Conservation (phyloP, 2,329 filamentous ascomycete species). For the Didymella arachidicola region DNA sequence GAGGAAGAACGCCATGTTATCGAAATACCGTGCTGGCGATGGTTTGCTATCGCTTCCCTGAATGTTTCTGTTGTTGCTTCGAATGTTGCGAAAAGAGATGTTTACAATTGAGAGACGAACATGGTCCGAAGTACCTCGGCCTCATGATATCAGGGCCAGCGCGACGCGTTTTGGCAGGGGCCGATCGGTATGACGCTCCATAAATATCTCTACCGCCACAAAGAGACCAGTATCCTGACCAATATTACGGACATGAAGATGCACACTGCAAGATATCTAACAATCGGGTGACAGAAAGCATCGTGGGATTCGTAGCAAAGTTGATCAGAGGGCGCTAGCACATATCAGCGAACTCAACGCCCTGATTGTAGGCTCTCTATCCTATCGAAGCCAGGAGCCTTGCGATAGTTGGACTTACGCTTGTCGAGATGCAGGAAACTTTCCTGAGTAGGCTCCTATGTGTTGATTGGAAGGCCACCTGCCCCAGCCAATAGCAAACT, state of each 20-base stretch:
- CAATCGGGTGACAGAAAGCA: constrained; percentile 2
- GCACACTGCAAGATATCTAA: constrained; percentile 5
- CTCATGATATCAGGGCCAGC: constrained; percentile 24
- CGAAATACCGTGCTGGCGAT: neutral
- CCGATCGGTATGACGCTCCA: neutral
- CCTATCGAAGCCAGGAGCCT: neutral
- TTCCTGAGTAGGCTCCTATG: neutral
- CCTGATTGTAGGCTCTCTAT: neutral
- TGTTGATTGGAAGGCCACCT: neutral
- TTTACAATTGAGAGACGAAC: neutral
- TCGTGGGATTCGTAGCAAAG: constrained; percentile 5
- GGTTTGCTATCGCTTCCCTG: no score
- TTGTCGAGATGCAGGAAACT: neutral
- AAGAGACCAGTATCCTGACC: neutral
- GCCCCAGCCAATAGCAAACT: neutral
- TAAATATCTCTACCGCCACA: neutral
- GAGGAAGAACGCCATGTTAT: constrained; percentile 18
- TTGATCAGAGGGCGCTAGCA: neutral
- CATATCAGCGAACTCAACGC: neutral
- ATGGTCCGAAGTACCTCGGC: constrained; percentile 10
- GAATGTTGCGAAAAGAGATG: no score
- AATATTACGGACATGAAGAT: constrained; percentile 10
- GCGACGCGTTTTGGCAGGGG: neutral
- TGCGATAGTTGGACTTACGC: neutral
- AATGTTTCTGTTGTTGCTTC: no score